phyloP scores from a whole-genome alignment of 2,329 filamentous ascomycete genomes.

The Epichloe typhina region DNA sequence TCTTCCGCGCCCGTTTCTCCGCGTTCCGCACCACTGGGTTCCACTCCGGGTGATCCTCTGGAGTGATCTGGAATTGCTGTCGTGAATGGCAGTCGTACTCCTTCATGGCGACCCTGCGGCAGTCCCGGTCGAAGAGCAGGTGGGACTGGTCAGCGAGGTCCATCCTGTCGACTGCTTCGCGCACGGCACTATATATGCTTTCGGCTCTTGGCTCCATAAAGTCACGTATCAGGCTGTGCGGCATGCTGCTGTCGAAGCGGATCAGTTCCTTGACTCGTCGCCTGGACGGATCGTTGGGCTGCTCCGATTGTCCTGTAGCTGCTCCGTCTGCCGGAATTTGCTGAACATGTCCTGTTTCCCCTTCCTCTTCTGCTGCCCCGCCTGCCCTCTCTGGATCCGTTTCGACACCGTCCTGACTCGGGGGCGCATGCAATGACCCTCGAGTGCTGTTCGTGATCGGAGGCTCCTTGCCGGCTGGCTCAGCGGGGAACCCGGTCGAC shows the following conservation, averaged over 20 bases:
- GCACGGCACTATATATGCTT: constrained; percentile 1
- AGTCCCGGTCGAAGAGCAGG: neutral
- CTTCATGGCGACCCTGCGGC: neutral
- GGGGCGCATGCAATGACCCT: too few species aligned
- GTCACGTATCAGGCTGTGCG: constrained; percentile 2
- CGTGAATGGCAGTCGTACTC: neutral
- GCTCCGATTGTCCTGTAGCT: too few species aligned
- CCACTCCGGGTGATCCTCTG: neutral
- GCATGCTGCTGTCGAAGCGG: neutral
- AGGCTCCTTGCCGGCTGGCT: neutral
- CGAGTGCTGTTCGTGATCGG: neutral
- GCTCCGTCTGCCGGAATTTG: neutral
- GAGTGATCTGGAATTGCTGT: neutral
- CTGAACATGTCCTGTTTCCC: neutral
- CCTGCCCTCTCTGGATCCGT: neutral
- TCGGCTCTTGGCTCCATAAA: constrained; percentile 1
- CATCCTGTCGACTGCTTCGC: neutral
- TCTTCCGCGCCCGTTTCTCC: constrained; percentile 2
- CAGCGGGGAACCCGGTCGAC: neutral
- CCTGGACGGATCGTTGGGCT: neutral
- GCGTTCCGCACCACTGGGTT: constrained; percentile 1
- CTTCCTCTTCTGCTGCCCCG: too few species aligned
- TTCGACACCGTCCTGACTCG: neutral
- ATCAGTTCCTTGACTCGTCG: neutral
- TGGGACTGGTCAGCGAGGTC: neutral